Base-by-base conservation (phyloP, 768 basidiomycete species). In the Lactarius hatsudake region DNA sequence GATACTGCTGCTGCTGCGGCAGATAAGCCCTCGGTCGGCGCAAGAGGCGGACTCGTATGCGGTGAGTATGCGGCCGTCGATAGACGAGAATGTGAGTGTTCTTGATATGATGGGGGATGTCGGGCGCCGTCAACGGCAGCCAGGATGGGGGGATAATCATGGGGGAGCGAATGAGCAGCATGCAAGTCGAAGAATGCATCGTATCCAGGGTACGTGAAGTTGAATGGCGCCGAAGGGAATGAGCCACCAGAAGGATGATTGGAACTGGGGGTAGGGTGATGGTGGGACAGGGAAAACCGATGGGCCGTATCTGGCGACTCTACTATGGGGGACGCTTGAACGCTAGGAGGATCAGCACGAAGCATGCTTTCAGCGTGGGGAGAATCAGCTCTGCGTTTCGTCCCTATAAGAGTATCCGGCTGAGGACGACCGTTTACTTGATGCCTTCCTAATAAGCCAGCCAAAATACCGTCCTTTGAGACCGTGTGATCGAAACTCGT, bases 401-500 rank as follows among this genome's bases (percentile, higher is more conserved):
- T 87, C 36, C 89, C 89, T 71, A 86, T 76, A 59, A 86, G 74
- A 75, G 82, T 84, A 71, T 88, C 88, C 53, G 84, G 81, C 69
- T 87, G 76, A 45, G 91, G 87, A 74, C 87, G 88, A 42, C 90
- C 89, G 74, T 93, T 90, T 69, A 91, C 87, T 75, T 92, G 90
- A 78, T 93, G 91, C 59, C 91, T 82, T 64, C 89, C 88, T 71
- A 83, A 83, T 59, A 86, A 77, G 51, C 84, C 85, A 36, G 80
- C 73, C 66, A 86, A 79, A 63, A 88, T 82, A 43, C 83, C 85
- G 68, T 89, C 87, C 70, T 84, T 85, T 43, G 84, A 83, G 48
- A 96, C 88, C 4, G 94, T 95, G 77, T 95, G 94, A 76, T 97
- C 94, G 76, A 95, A 96, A 77, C 93, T 94, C 56, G 94, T 93